phyloP scores from a whole-genome alignment of 768 basidiomycete genomes.

The Boletus insuetus region DNA sequence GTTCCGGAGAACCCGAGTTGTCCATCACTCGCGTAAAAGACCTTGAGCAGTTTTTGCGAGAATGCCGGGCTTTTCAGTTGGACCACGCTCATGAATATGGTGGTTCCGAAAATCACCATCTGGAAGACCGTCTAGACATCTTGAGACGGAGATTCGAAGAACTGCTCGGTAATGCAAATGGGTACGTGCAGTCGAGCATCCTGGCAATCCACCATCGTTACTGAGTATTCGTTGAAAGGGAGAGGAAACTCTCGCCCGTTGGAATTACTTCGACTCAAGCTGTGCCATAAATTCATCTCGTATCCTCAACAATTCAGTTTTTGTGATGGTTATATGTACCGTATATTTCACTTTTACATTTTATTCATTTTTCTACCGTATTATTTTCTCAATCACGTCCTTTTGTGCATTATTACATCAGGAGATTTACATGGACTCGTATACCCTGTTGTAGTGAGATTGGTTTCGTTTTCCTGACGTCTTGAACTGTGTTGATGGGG shows the following conservation, averaged over 20 bases:
- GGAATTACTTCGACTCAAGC: slow-evolving; percentile 1
- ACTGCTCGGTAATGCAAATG: slow-evolving; percentile 26
- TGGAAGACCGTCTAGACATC: slow-evolving; percentile 4
- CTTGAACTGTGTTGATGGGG: too few relatives aligned
- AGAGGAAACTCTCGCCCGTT: slow-evolving; percentile 19
- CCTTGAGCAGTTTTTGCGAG: slow-evolving; percentile 65
- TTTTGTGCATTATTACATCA: too few relatives aligned
- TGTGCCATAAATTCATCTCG: too few relatives aligned
- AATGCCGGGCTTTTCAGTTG: slow-evolving; percentile 53
- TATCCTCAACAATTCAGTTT: too few relatives aligned
- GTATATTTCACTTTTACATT: too few relatives aligned
- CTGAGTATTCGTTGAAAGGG: slow-evolving; percentile 11
- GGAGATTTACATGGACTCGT: too few relatives aligned
- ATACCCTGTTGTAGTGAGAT: too few relatives aligned
- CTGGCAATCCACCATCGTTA: background rate
- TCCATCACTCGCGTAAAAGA: slow-evolving; percentile 55
- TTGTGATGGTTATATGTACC: too few relatives aligned
- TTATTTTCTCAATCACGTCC: too few relatives aligned
- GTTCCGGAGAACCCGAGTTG: slow-evolving; percentile 68
- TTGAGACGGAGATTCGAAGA: slow-evolving; percentile 30
- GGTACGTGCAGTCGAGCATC: slow-evolving; percentile 13
- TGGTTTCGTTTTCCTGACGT: too few relatives aligned
- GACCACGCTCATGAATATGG: slow-evolving; percentile 47
- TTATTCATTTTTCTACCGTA: too few relatives aligned
- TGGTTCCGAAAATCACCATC: background rate